Conservation (phyloP, 2,329 filamentous ascomycete genomes). For the Paracamarosporium sp. region DNA sequence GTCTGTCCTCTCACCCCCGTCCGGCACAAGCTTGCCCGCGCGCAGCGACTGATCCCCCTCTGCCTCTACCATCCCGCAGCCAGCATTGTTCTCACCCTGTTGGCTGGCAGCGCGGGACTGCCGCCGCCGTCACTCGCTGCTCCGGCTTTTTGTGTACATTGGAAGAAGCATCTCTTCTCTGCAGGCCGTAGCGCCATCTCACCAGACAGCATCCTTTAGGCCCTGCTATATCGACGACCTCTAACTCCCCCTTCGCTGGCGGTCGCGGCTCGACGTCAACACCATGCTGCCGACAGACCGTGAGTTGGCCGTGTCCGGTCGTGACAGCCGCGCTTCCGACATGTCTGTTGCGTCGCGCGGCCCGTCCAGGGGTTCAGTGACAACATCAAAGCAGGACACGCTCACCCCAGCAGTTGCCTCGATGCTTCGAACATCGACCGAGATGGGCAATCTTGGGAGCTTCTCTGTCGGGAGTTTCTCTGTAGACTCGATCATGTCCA, state of each 20-base stretch:
- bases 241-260: not conserved
- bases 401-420: conserved; percentile 53
- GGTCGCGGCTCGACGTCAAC: conserved; percentile 18
- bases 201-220: conserved; percentile 9
- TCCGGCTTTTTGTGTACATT: conserved; percentile 7
- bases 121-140: not conserved
- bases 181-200: conserved; percentile 6
- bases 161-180: conserved; percentile 10
- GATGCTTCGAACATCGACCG: conserved; percentile 59
- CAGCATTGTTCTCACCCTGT: conserved; percentile 20
- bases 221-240: conserved; percentile 1
- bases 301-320: conserved; percentile 54
- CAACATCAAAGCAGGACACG: conserved; percentile 35
- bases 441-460: conserved; percentile 54
- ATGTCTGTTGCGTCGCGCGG: conserved; percentile 48
- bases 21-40: not conserved
- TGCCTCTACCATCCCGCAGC: conserved; percentile 16
- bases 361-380: conserved; percentile 34
- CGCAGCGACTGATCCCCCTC: conserved; percentile 6
- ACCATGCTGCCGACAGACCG: conserved; percentile 54
- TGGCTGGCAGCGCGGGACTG: conserved; percentile 10
- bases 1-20: not conserved
- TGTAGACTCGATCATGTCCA: conserved; percentile 46
- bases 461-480: conserved; percentile 49
- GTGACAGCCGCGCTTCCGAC: conserved; percentile 56